Conservation (phyloP, 163 green algal species). For the Chlamydomonas reinhardtii region DNA sequence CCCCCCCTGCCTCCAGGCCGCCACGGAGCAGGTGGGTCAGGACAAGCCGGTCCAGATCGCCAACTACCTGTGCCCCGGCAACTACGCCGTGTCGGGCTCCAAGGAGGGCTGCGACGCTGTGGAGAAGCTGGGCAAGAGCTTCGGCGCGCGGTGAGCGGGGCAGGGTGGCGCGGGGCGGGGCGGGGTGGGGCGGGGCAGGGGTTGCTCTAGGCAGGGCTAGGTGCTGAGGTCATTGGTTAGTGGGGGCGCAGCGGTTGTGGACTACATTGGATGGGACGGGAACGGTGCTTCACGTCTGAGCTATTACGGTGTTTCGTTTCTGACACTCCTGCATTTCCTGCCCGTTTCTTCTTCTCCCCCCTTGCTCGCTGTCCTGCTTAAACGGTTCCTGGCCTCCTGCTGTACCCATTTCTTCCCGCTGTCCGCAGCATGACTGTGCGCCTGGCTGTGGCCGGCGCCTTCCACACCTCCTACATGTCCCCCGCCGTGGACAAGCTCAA, state of each 20-base stretch:
- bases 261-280: no score
- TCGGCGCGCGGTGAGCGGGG: conserved; percentile 72
- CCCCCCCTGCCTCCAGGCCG: conserved; percentile 52
- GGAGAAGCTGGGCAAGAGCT: conserved; percentile 91
- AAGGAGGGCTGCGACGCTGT: conserved; percentile 91
- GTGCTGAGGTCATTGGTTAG: no score
- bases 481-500: conserved; percentile 91
- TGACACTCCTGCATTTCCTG: no score
- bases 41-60: conserved; percentile 93
- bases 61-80: conserved; percentile 98
- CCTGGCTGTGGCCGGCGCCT: conserved; percentile 96
- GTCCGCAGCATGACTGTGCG: conserved; percentile 87
- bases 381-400: no score
- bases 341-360: no score
- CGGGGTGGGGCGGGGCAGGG: no score
- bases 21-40: conserved; percentile 77
- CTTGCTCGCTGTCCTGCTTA: no score
- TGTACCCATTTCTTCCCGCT: no score
- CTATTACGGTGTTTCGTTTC: no score
- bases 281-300: no score
- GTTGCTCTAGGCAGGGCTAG: no score
- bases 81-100: conserved; percentile 96
- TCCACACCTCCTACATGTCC: conserved; percentile 97
- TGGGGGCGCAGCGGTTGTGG: no score
- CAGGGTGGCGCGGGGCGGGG: background rate